These are phyloP conservation scores for Saccharum hybrid DNA, from an alignment of 202 grass and related monocot species.

Conservation along the genomic window DNA sequence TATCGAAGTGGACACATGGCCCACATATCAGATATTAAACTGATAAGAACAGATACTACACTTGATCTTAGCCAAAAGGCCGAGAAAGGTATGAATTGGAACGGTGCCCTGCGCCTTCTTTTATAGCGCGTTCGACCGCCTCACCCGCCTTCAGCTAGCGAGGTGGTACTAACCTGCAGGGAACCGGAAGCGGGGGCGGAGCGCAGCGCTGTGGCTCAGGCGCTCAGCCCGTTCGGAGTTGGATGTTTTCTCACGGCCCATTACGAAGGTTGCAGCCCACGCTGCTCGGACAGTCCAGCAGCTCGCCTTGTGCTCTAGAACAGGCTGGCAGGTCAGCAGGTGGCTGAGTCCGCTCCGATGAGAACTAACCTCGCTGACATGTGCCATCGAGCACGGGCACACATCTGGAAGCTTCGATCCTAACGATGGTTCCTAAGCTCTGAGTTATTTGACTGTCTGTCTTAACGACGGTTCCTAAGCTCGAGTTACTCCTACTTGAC, in stretches of 20 bases:
- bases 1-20: constrained; percentile 54
- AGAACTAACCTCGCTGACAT: neutral
- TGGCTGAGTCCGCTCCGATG: neutral
- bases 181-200: neutral
- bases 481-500: too few relatives aligned
- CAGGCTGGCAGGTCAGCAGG: too few relatives aligned
- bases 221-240: neutral
- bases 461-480: too few relatives aligned
- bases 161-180: neutral
- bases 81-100: constrained; percentile 56
- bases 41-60: constrained; percentile 45
- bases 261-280: neutral
- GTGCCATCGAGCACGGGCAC: too few relatives aligned
- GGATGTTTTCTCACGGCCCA: neutral
- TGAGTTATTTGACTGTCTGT: too few relatives aligned
- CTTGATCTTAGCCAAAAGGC: constrained; percentile 91
- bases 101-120: rapidly evolving
- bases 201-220: neutral
- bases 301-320: neutral
- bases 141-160: neutral
- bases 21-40: constrained; percentile 84
- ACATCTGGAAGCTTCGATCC: too few relatives aligned
- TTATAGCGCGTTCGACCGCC: neutral
- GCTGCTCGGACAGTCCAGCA: neutral
- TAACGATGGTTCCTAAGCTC: neutral